Evolutionary conservation across 495 filamentous ascomycete species (phyloP).

Genomic region (Podospora pseudopauciseta): DNA sequence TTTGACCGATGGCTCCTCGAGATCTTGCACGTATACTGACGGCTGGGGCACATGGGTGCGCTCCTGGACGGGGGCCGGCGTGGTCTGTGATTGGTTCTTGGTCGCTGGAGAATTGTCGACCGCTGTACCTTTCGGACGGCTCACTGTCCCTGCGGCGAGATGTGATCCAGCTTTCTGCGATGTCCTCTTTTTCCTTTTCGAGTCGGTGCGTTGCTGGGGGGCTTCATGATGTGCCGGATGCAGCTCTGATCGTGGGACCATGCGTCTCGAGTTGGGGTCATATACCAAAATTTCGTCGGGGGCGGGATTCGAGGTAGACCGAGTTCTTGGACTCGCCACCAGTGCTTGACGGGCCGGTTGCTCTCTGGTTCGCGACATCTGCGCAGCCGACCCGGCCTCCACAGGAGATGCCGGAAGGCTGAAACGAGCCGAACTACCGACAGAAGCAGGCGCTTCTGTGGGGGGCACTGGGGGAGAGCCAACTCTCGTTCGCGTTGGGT

Average conservation of each 20-base stretch:
- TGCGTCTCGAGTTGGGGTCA: slow-evolving; percentile 55
- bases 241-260: slow-evolving; percentile 42
- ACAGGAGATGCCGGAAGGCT: slow-evolving; percentile 3
- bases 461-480: slow-evolving; percentile 35
- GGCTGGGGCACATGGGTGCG: slow-evolving; percentile 6
- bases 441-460: slow-evolving; percentile 6
- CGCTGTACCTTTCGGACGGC: slow-evolving; percentile 22
- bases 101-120: slow-evolving; percentile 35
- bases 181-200: slow-evolving; percentile 54
- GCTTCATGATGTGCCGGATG: slow-evolving; percentile 41
- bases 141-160: slow-evolving; percentile 37
- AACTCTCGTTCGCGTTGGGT: slow-evolving; percentile 50
- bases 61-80: slow-evolving; percentile 14
- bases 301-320: slow-evolving; percentile 22
- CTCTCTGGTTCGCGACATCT: slow-evolving; percentile 1
- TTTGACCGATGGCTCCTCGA: slow-evolving; percentile 20
- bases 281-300: slow-evolving; percentile 46
- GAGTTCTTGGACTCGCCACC: slow-evolving; percentile 19
- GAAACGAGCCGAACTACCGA: slow-evolving; percentile 2
- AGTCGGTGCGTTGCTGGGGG: slow-evolving; percentile 46
- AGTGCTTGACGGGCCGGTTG: slow-evolving; percentile 8
- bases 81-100: slow-evolving; percentile 11
- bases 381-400: slow-evolving; percentile 2
- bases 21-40: background rate
- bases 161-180: slow-evolving; percentile 32